These are phyloP conservation scores for Clohesyomyces aquaticus DNA, from an alignment of 495 filamentous ascomycete species.

Conservation along the genomic window DNA sequence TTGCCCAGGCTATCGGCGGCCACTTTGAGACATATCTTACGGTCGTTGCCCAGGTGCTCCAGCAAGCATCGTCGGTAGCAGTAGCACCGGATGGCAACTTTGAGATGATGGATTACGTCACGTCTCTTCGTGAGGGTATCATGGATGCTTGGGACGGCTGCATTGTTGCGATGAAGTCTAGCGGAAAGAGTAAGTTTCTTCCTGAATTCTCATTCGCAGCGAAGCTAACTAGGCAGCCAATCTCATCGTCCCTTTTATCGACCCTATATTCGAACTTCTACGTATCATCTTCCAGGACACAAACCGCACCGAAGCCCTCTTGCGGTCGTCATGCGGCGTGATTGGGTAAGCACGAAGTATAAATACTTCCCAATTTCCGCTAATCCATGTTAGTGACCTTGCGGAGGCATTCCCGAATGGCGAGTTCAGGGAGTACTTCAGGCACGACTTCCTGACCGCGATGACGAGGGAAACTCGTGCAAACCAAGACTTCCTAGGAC, in stretches of 20 bases:
- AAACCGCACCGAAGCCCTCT: conserved; percentile 86
- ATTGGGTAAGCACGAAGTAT: conserved; percentile 69
- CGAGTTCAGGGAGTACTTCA: conserved; percentile 80
- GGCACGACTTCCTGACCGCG: conserved; percentile 82
- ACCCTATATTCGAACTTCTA: conserved; percentile 87
- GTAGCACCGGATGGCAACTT: conserved; percentile 70
- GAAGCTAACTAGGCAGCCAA: conserved; percentile 56
- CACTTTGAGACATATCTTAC: conserved; percentile 90
- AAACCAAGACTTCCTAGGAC: conserved; percentile 78
- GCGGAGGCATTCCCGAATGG: conserved; percentile 92
- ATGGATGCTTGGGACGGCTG: conserved; percentile 99
- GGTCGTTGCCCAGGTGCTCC: conserved; percentile 89
- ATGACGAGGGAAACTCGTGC: conserved; percentile 86
- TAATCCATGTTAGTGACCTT: conserved; percentile 68
- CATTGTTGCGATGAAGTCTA: conserved; percentile 86
- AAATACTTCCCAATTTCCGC: background rate
- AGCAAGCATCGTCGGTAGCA: conserved; percentile 85
- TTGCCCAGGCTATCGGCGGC: conserved; percentile 91
- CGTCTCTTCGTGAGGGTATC: conserved; percentile 92
- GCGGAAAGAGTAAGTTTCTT: conserved; percentile 66
- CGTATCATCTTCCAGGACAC: conserved; percentile 77
- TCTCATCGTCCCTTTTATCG: conserved; percentile 73
- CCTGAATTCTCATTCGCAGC: conserved; percentile 24
- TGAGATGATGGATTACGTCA: conserved; percentile 94
- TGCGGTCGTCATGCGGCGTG: conserved; percentile 93